phyloP scores from a whole-genome alignment of 495 filamentous ascomycete species.

The Aspergillus incahuasiensis region DNA sequence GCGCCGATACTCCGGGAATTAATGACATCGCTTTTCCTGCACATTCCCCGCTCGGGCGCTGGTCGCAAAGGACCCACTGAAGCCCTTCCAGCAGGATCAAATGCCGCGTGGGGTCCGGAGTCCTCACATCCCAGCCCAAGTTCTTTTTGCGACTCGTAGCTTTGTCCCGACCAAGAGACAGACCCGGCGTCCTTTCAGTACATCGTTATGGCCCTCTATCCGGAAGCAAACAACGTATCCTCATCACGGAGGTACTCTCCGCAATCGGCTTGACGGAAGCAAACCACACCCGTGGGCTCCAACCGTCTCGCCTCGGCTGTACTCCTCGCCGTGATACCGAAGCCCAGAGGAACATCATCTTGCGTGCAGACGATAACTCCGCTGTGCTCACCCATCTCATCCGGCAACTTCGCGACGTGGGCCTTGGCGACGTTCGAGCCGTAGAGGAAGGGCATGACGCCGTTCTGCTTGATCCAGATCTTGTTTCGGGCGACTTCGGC shows the following conservation, averaged over 20 bases:
- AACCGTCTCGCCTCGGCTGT: constrained; percentile 74
- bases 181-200: background rate
- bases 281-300: constrained; percentile 82
- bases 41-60: background rate
- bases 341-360: constrained; percentile 49
- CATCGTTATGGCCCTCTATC: background rate
- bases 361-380: constrained; percentile 40
- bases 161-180: background rate
- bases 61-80: background rate
- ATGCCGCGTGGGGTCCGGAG: no score
- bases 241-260: constrained; percentile 88
- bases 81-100: background rate
- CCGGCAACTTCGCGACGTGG: constrained; percentile 81
- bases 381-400: constrained; percentile 61
- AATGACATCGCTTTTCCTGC: background rate
- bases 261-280: constrained; percentile 82
- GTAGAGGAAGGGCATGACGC: constrained; percentile 89
- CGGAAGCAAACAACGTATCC: constrained; percentile 41
- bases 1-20: constrained; percentile 1
- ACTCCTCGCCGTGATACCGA: constrained; percentile 77
- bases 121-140: no score
- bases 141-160: no score
- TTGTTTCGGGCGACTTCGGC: constrained; percentile 87
- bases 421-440: constrained; percentile 87
- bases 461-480: constrained; percentile 92